Evolutionary conservation across 2,329 filamentous ascomycete species (phyloP).

Genomic region (Cordyceps farinosa): DNA sequence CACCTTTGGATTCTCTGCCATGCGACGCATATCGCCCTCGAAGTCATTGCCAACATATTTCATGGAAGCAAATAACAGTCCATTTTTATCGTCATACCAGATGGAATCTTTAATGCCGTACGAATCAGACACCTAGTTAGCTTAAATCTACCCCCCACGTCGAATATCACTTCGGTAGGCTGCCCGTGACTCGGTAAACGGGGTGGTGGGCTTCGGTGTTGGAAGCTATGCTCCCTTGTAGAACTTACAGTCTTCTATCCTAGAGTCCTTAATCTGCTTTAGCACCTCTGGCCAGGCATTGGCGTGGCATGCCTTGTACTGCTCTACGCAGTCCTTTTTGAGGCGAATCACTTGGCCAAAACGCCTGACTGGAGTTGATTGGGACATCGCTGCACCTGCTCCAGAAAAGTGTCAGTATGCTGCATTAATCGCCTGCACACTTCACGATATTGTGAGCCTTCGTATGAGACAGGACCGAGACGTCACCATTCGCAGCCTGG

Average conservation of each 20-base stretch:
- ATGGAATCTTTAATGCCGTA: constrained; percentile 57
- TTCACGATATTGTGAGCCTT: too few relatives aligned
- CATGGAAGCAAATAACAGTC: constrained; percentile 70
- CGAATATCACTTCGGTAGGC: background rate
- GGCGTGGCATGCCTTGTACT: constrained; percentile 72
- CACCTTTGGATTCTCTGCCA: constrained; percentile 69
- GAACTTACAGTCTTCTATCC: constrained; percentile 66
- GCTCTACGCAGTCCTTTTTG: constrained; percentile 60
- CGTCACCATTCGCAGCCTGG: too few relatives aligned
- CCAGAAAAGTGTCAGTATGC: constrained; percentile 1
- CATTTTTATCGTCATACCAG: constrained; percentile 60
- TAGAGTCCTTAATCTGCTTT: constrained; percentile 70
- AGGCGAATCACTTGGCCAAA: constrained; percentile 72
- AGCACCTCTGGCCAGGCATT: constrained; percentile 75
- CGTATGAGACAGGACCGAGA: too few relatives aligned
- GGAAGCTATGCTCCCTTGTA: background rate
- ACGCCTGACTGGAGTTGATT: constrained; percentile 47
- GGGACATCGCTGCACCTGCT: constrained; percentile 19
- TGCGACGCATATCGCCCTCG: constrained; percentile 70
- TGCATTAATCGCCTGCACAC: too few relatives aligned
- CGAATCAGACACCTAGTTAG: background rate
- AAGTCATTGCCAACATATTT: constrained; percentile 75
- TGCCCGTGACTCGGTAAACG: background rate
- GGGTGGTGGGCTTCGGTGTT: background rate
- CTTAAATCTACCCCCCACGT: background rate